Evolutionary conservation across 306 rosid genomes (phyloP).

Genomic region (Sphenostylis stenocarpa): DNA sequence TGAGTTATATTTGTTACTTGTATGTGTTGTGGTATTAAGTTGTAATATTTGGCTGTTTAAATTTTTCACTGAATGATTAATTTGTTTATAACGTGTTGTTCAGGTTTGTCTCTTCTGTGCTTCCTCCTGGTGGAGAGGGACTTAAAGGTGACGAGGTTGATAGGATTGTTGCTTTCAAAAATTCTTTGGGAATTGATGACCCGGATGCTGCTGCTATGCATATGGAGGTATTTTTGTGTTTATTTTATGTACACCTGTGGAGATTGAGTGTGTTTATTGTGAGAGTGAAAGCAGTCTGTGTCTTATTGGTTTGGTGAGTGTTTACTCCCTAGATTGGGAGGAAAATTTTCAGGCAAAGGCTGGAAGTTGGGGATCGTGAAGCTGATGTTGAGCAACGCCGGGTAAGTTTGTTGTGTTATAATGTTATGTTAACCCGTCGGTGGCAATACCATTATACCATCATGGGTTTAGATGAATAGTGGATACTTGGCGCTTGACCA

Average conservation of each 20-base stretch:
- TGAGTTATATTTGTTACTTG: not conserved
- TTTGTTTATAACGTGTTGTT: constrained; percentile 6
- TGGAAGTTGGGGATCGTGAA: constrained; percentile 95
- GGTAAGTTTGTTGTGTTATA: constrained; percentile 56
- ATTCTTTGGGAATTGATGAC: constrained; percentile 87
- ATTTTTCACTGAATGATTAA: constrained; percentile 23
- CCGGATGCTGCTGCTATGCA: constrained; percentile 98
- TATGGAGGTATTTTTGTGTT: constrained; percentile 70
- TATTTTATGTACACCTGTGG: not conserved
- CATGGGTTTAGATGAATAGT: constrained; percentile 14
- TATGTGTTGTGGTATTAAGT: not conserved
- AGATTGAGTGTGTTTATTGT: constrained; percentile 20
- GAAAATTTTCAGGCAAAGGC: constrained; percentile 81
- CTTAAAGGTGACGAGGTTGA: constrained; percentile 86
- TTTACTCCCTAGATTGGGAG: constrained; percentile 73
- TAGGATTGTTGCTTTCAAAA: constrained; percentile 69
- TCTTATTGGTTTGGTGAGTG: constrained; percentile 39
- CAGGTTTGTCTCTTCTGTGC: constrained; percentile 78
- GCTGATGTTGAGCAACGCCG: constrained; percentile 83
- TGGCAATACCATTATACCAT: constrained; percentile 10
- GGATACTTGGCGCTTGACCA: constrained; percentile 74
- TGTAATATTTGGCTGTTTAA: constrained; percentile 10
- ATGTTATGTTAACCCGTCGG: not conserved
- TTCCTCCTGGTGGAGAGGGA: constrained; percentile 82
- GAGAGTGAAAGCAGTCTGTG: constrained; percentile 9